Evolutionary conservation across 192 early-diverging fungal genomes (phyloP).

Genomic region (Ambispora gerdemannii): DNA sequence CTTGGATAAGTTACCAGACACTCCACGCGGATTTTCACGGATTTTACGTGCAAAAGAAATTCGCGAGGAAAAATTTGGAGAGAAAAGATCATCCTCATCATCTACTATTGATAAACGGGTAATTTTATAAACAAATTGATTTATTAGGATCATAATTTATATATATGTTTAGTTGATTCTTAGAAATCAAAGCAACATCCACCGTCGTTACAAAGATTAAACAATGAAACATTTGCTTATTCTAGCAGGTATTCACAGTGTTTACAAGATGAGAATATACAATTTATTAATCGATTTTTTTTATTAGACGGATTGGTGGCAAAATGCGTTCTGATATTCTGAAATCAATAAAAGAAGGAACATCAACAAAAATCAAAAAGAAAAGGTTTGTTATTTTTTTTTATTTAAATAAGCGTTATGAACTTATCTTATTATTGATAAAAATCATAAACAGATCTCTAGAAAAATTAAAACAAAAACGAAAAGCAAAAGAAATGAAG

Average conservation of each 20-base stretch:
- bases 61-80: background rate
- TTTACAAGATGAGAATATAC: too few relatives aligned
- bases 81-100: background rate
- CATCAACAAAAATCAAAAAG: background rate
- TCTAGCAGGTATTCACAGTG: too few relatives aligned
- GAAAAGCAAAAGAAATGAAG: conserved; percentile 1
- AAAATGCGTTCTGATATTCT: conserved; percentile 16
- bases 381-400: background rate
- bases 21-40: background rate
- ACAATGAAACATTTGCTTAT: too few relatives aligned
- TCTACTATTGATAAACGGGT: too few relatives aligned
- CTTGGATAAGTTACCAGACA: background rate
- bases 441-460: conserved; percentile 7
- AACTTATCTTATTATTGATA: background rate
- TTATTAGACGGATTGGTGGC: conserved; percentile 1
- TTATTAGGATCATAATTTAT: too few relatives aligned
- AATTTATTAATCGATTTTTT: too few relatives aligned
- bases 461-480: conserved; percentile 23
- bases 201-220: too few relatives aligned
- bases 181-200: too few relatives aligned
- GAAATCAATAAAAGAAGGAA: conserved; percentile 15
- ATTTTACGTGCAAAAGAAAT: background rate
- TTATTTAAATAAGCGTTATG: background rate
- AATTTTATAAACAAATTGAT: too few relatives aligned
- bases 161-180: too few relatives aligned